phyloP scores from a whole-genome alignment of 2,329 filamentous ascomycete genomes.

The Pseudocercospora fuligena region DNA sequence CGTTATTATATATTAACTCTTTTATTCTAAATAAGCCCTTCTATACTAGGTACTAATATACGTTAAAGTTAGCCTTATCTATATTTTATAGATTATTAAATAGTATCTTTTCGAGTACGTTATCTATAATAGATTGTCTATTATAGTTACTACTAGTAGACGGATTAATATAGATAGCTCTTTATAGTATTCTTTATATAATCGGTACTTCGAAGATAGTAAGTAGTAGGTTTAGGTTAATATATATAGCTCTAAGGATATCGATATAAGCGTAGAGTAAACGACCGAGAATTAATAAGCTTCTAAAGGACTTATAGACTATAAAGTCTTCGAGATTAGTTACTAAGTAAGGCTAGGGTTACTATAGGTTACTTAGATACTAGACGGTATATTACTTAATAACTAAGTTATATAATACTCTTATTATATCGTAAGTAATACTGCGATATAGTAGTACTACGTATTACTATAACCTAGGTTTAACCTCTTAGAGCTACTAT shows the following conservation, averaged over 20 bases:
- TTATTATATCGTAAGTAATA: not conserved
- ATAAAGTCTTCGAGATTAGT: not conserved
- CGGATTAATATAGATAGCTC: not conserved
- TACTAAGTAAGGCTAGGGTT: not conserved
- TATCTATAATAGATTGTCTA: not conserved
- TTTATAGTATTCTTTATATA: not conserved
- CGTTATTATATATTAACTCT: not conserved
- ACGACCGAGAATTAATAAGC: not conserved
- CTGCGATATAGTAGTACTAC: not conserved
- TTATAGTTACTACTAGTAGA: not conserved
- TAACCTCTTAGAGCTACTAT: not conserved
- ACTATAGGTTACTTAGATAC: not conserved
- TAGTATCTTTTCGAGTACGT: not conserved
- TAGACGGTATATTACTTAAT: not conserved
- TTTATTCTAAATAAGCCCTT: not conserved
- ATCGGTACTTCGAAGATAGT: not conserved
- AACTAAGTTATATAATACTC: not conserved
- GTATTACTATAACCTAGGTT: not conserved
- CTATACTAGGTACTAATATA: not conserved
- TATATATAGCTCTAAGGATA: not conserved
- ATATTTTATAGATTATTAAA: not conserved
- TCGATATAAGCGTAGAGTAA: not conserved
- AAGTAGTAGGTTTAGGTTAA: not conserved
- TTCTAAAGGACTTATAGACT: not conserved
- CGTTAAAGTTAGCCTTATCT: not conserved